These are phyloP conservation scores for Lachnellula hyalina DNA, from an alignment of 2,329 filamentous ascomycete species.

Conservation along the genomic window DNA sequence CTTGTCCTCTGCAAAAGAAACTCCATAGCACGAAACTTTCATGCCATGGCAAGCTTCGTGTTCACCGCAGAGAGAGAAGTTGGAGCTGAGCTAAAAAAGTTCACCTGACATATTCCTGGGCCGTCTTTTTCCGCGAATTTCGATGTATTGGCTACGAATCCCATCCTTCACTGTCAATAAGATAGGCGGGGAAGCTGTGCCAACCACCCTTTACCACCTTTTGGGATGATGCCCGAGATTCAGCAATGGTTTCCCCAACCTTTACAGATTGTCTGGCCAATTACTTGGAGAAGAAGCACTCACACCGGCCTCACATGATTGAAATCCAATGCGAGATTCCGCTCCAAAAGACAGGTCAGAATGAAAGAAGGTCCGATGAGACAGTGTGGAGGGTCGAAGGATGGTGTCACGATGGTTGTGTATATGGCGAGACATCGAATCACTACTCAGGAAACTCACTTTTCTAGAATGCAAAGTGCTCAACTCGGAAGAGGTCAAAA, in stretches of 20 bases:
- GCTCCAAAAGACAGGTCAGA: constrained; percentile 14
- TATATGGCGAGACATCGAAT: constrained; percentile 16
- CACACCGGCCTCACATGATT: constrained; percentile 31
- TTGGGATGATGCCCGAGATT: constrained; percentile 6
- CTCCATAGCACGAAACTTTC: neutral
- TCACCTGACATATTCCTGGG: constrained; percentile 2
- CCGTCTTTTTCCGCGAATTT: constrained; percentile 16
- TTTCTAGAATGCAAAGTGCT: constrained; percentile 16
- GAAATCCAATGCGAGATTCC: constrained; percentile 27
- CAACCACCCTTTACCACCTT: neutral
- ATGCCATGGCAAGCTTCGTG: neutral
- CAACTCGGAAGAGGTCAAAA: constrained; percentile 11
- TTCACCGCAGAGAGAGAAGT: neutral
- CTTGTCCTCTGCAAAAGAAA: neutral
- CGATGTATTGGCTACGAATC: constrained; percentile 22
- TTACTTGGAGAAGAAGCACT: constrained; percentile 15
- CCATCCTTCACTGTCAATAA: constrained; percentile 7
- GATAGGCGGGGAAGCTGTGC: neutral
- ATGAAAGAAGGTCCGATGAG: constrained; percentile 17
- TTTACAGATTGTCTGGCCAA: constrained; percentile 17
- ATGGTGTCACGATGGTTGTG: constrained; percentile 1
- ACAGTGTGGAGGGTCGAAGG: constrained; percentile 6
- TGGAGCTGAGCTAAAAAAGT: neutral
- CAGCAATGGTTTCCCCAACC: constrained; percentile 14
- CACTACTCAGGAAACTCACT: constrained; percentile 9